A percentile compares a stretch with the other conserved stretches of the same genome.
Conservation (phyloP, 768 basidiomycete genomes). For the Pisolithus marmoratus region DNA sequence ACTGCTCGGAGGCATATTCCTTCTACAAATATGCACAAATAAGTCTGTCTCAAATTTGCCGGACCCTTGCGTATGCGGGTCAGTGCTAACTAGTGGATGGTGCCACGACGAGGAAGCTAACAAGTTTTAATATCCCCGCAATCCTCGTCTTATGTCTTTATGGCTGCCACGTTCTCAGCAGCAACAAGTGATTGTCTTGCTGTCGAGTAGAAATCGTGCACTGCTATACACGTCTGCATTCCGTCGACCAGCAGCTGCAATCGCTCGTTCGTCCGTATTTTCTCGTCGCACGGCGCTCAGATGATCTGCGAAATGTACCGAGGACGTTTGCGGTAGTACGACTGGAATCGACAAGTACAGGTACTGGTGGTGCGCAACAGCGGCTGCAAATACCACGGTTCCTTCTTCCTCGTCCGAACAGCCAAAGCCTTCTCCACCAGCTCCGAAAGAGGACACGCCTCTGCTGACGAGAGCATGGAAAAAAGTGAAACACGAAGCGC, state of each 20-base stretch:
- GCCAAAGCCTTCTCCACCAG: conserved; percentile 44
- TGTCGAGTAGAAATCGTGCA: conserved; percentile 25
- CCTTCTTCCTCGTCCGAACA: conserved; percentile 9
- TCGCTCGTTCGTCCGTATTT: conserved; percentile 22
- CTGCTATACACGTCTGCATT: conserved; percentile 13
- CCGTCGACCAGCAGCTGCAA: conserved; percentile 4
- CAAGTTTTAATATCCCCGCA: not conserved
- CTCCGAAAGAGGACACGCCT: conserved; percentile 40
- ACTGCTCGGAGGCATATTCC: conserved; percentile 7
- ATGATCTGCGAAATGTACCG: conserved; percentile 1
- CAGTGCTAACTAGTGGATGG: conserved; percentile 6
- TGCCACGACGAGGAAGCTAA: conserved; percentile 1
- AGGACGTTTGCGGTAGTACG: not conserved
- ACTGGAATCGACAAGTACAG: not conserved
- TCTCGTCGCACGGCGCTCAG: conserved; percentile 7
- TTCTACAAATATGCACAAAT: conserved; percentile 26
- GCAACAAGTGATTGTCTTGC: conserved; percentile 37
- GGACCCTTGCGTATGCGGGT: conserved; percentile 2
- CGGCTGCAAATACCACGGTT: conserved; percentile 7
- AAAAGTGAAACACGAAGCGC: conserved; percentile 90
- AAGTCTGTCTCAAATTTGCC: conserved; percentile 6
- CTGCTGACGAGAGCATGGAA: conserved; percentile 73
- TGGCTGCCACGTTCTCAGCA: conserved; percentile 56
- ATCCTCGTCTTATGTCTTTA: conserved; percentile 52
- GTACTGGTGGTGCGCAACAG: too few relatives aligned